Evolutionary conservation across 2,329 filamentous ascomycete species (phyloP), one percentile per base, ranked within the genome.

Genomic region (Epichloe scottii): DNA sequence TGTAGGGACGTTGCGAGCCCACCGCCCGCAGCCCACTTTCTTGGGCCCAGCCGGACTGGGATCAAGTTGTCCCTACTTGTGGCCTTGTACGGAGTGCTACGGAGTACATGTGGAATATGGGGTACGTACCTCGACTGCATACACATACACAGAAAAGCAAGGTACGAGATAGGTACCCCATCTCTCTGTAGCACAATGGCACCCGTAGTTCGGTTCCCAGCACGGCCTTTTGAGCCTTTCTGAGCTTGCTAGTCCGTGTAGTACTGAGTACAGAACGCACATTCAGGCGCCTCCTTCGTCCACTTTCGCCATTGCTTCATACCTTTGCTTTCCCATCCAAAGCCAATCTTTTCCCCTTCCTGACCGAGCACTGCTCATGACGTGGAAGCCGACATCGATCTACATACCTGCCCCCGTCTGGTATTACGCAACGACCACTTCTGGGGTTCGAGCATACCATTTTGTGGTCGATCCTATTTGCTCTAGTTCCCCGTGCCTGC

Each of bases 1-100:
- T 33, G 48, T 50, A 50, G 48, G 42, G 48, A 46, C 35, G 33
- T 46, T 35, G 48, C 42, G 48, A 45, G 48, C 35, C 15, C 42
- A 34, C 23, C 23, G 48, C 35, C 48, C 34, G 34, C 19, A 3
- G 34, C 42, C 48, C 46, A 37, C 23, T 21, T 46, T 42, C 48
- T 19, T 45, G 42, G 26, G 23, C 26, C 23, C 40, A 34, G 23
- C 42, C 35, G 42, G 39, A 45, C 41, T 34, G 41, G 48, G 42
- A 34, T 50, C 40, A 30, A 48, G 37, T 26, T 35, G 23, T 37
- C 44, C 44, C 44, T 37, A n/a, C 21, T 7, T 26, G 41, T 7
- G 21, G 19, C 39, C 40, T 44, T 44, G 42, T 10, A n/a, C 30
- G 11, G n/a, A 15, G 44, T 37, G 14, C 33, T 26, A 30, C 26